Percentiles rank a stretch among this genome's conserved stretches.
phyloP scores from a whole-genome alignment of 2,329 filamentous ascomycete species.

The Calonectria pauciramosa region DNA sequence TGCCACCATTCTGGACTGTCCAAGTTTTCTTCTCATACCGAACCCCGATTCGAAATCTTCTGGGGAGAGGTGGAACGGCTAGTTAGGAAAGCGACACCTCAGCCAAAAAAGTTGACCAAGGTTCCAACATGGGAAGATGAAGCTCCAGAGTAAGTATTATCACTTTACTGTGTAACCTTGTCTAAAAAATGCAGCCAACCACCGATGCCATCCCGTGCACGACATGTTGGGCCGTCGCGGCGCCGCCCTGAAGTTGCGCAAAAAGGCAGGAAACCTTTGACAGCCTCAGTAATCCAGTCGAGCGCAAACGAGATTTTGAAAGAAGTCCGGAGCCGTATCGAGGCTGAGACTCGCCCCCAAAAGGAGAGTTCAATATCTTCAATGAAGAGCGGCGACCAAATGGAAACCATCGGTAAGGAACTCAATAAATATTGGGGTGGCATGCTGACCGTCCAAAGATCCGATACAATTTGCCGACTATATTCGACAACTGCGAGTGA shows the following conservation, averaged over 20 bases:
- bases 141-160: conserved; percentile 1
- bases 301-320: conserved; percentile 31
- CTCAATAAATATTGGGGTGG: too few relatives aligned
- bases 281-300: conserved; percentile 31
- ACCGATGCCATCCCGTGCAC: background rate
- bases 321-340: conserved; percentile 25
- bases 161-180: fast-evolving
- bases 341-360: background rate
- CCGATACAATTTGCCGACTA: conserved; percentile 30
- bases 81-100: conserved; percentile 27
- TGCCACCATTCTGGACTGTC: conserved; percentile 37
- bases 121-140: conserved; percentile 35
- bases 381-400: conserved; percentile 12
- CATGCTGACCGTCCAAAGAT: conserved; percentile 22
- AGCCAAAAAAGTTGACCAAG: conserved; percentile 23
- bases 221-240: background rate
- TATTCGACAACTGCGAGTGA: conserved; percentile 24
- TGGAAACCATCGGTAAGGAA: conserved; percentile 30
- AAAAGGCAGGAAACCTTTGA: conserved; percentile 18
- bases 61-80: conserved; percentile 39
- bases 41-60: conserved; percentile 36
- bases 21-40: conserved; percentile 34
- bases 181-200: conserved; percentile 3
- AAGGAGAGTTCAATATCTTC: conserved; percentile 19
- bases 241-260: conserved; percentile 25